Evolutionary conservation across 805 yeast genomes (phyloP).

Genomic region (Lipomyces yamadae): DNA sequence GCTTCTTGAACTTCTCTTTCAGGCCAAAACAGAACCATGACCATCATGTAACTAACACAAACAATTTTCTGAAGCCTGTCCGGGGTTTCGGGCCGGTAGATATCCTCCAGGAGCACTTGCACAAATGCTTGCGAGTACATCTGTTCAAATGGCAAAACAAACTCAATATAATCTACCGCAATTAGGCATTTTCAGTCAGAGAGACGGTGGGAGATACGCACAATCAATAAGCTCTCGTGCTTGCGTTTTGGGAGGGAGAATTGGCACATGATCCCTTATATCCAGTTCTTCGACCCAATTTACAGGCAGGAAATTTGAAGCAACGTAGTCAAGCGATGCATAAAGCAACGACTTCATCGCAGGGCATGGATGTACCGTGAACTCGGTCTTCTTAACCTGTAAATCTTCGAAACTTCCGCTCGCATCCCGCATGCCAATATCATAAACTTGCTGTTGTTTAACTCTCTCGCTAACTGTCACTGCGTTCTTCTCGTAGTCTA

Average conservation of each 20-base stretch:
- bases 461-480: not conserved
- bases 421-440: too few species aligned
- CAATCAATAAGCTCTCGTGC: conserved; percentile 15
- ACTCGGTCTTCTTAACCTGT: not conserved
- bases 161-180: conserved; percentile 16
- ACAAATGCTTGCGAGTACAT: conserved; percentile 18
- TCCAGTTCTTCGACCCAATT: conserved; percentile 23
- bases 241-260: conserved; percentile 8
- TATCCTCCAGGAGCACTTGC: conserved; percentile 11
- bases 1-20: conserved; percentile 12
- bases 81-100: conserved; percentile 9
- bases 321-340: conserved; percentile 27
- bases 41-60: conserved; percentile 23
- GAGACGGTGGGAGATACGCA: not conserved
- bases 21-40: conserved; percentile 8
- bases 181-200: not conserved
- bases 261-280: not conserved
- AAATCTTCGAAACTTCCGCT: not conserved
- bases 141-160: conserved; percentile 14
- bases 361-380: conserved; percentile 2
- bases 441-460: not conserved
- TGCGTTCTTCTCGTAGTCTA: not conserved
- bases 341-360: conserved; percentile 13
- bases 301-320: conserved; percentile 16
- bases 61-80: conserved; percentile 18